Evolutionary conservation across 257 asterid species (phyloP).

Genomic region (Anisodus tanguticus): DNA sequence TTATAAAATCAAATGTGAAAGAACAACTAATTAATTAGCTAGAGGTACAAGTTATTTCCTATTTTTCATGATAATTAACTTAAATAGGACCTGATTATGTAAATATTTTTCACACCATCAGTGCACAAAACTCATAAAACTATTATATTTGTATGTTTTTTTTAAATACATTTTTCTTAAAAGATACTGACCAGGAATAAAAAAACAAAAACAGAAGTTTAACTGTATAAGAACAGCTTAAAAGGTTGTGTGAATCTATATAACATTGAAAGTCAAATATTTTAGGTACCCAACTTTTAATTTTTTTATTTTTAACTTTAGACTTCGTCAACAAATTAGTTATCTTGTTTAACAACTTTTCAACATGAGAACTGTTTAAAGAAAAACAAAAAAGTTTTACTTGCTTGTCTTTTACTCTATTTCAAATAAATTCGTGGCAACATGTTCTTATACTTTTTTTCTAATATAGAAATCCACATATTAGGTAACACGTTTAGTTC

Average conservation of each 20-base stretch:
- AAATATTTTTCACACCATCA: too few species aligned
- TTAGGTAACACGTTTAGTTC: not conserved
- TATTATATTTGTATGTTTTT: too few species aligned
- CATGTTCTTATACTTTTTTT: not conserved
- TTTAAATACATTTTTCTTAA: too few species aligned
- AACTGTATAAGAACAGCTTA: not conserved
- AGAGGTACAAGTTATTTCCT: too few species aligned
- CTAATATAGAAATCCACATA: not conserved
- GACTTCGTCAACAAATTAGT: conserved; percentile 13
- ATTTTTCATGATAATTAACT: too few species aligned
- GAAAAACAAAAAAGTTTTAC: not conserved
- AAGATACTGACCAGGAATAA: too few species aligned
- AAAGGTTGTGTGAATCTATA: not conserved
- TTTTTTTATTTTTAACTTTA: not conserved
- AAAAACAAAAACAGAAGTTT: not conserved
- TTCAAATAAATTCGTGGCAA: not conserved
- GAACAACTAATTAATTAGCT: too few species aligned
- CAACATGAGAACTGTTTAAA: not conserved
- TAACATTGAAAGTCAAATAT: not conserved
- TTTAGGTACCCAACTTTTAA: not conserved
- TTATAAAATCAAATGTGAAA: too few species aligned
- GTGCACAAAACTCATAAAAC: too few species aligned
- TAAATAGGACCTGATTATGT: too few species aligned
- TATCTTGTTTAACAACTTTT: conserved; percentile 2
- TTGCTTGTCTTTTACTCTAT: not conserved